These are phyloP conservation scores for Shiraia bambusicola DNA, from an alignment of 2,329 filamentous ascomycete species.

Conservation along the genomic window DNA sequence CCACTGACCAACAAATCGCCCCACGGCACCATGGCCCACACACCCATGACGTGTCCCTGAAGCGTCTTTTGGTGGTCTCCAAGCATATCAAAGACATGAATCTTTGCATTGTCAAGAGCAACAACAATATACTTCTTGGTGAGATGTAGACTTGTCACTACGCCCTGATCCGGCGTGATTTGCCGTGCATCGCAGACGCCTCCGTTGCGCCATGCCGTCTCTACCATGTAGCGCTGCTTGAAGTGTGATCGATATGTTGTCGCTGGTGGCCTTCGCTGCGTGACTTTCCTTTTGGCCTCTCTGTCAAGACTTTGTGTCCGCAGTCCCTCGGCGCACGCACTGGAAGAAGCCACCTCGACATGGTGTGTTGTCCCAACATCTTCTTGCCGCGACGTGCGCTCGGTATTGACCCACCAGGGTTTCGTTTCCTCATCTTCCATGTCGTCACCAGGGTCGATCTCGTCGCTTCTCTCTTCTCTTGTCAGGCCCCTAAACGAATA, in stretches of 20 bases:
- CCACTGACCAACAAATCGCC: conserved; percentile 93
- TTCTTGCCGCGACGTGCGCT: conserved; percentile 30
- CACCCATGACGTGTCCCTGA: conserved; percentile 96
- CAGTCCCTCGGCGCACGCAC: conserved; percentile 50
- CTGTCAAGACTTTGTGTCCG: conserved; percentile 61
- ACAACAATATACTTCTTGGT: conserved; percentile 97
- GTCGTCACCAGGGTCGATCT: conserved; percentile 29
- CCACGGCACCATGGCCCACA: conserved; percentile 99
- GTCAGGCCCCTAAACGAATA: conserved; percentile 75
- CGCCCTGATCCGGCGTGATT: conserved; percentile 94
- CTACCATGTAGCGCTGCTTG: conserved; percentile 95
- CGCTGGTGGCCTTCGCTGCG: conserved; percentile 58
- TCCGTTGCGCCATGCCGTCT: conserved; percentile 93
- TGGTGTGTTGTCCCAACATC: conserved; percentile 29
- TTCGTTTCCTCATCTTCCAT: conserved; percentile 28
- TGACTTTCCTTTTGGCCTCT: conserved; percentile 38
- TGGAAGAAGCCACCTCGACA: conserved; percentile 40
- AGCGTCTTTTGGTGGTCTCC: conserved; percentile 86
- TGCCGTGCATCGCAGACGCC: conserved; percentile 81
- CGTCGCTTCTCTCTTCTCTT: conserved; percentile 45
- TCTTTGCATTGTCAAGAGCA: conserved; percentile 95
- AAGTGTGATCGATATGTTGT: conserved; percentile 95
- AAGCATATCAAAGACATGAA: conserved; percentile 94
- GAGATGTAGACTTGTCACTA: conserved; percentile 92
- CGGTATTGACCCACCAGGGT: conserved; percentile 28